Percentiles rank a stretch among this genome's conserved stretches.
phyloP scores from a whole-genome alignment of 495 filamentous ascomycete genomes.

The Penicillium pulvis region DNA sequence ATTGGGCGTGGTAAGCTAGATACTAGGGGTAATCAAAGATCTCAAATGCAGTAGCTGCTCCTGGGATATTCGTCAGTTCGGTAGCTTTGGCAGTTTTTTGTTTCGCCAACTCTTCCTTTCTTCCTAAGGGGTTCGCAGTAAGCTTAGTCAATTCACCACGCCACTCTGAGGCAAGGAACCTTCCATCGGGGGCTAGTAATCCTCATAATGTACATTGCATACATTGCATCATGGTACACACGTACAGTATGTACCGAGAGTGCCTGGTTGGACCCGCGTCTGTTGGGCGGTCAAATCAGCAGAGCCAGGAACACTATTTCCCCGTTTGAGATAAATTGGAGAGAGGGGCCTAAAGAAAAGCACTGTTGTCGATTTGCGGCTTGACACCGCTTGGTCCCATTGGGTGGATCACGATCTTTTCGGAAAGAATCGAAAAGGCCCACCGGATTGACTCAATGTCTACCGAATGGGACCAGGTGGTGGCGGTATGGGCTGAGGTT shows the following conservation, averaged over 20 bases:
- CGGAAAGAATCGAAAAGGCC: constrained; percentile 17
- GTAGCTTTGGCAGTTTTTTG: too few species aligned
- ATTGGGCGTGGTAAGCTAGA: neutral
- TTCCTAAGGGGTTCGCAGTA: neutral
- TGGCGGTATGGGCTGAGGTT: neutral
- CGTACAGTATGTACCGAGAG: constrained; percentile 1
- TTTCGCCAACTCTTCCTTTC: neutral
- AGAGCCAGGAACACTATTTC: neutral
- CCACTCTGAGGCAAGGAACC: constrained; percentile 4
- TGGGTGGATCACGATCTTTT: constrained; percentile 23
- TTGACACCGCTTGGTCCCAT: constrained; percentile 20
- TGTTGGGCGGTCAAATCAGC: constrained; percentile 1
- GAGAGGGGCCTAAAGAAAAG: neutral
- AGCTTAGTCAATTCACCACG: constrained; percentile 14
- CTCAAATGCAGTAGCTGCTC: neutral
- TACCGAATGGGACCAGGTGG: constrained; percentile 1
- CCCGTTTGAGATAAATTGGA: constrained; percentile 9
- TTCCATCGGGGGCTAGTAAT: neutral
- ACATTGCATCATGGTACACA: constrained; percentile 6
- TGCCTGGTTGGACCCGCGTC: constrained; percentile 3
- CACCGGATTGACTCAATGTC: constrained; percentile 15
- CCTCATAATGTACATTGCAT: constrained; percentile 1
- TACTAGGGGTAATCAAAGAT: neutral
- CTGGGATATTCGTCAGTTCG: neutral
- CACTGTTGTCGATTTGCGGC: neutral